Percentiles rank a stretch among this genome's conserved stretches.
Evolutionary conservation across 2,329 filamentous ascomycete genomes (phyloP).

Genomic region (Fusarium sarcochroum): DNA sequence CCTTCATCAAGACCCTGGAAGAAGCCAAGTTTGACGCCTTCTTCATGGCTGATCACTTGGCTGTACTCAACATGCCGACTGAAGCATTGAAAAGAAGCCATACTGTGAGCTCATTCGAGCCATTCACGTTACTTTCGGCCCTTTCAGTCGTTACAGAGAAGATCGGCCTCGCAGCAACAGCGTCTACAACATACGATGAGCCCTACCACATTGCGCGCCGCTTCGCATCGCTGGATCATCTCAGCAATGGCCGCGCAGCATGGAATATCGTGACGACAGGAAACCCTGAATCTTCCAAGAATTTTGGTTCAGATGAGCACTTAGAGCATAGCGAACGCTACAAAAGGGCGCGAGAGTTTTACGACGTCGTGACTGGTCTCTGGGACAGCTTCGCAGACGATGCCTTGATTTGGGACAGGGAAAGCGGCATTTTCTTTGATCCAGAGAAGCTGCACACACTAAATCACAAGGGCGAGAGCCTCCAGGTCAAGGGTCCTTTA

Average conservation of each 20-base stretch:
- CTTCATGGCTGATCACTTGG: constrained; percentile 69
- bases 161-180: constrained; percentile 68
- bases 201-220: constrained; percentile 65
- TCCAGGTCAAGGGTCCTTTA: constrained; percentile 54
- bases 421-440: constrained; percentile 64
- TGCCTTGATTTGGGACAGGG: constrained; percentile 56
- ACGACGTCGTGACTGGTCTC: not conserved
- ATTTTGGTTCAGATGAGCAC: not conserved
- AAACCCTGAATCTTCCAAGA: not conserved
- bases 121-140: constrained; percentile 66
- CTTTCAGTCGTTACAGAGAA: constrained; percentile 63
- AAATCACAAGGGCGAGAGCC: constrained; percentile 61
- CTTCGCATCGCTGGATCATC: not conserved
- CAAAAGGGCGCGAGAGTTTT: not conserved
- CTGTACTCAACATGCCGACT: constrained; percentile 68
- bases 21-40: constrained; percentile 69
- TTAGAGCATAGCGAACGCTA: not conserved
- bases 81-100: constrained; percentile 70
- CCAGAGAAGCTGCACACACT: constrained; percentile 66
- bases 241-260: not conserved
- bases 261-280: not conserved
- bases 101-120: constrained; percentile 71
- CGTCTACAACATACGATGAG: constrained; percentile 67
- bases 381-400: not conserved
- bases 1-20: constrained; percentile 68